Conservation (phyloP, 306 rosid genomes). For the Ochetophila trinervis region DNA sequence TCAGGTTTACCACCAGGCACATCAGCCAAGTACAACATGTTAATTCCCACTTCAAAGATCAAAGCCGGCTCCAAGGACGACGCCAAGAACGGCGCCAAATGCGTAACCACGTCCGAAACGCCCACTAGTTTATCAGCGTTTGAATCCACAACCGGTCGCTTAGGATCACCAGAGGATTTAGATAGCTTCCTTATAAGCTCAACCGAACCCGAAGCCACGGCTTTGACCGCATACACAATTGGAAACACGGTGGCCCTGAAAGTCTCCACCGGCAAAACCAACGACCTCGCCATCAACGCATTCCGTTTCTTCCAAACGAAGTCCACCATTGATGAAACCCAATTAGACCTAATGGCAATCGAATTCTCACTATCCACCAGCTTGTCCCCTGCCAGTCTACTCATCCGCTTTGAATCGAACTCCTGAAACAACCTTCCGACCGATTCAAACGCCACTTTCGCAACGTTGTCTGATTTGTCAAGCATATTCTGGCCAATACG, state of each 20-base stretch:
- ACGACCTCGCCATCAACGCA: constrained; percentile 83
- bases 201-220: constrained; percentile 79
- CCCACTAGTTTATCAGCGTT: constrained; percentile 83
- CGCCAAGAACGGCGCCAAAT: constrained; percentile 86
- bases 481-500: constrained; percentile 86
- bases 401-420: constrained; percentile 86
- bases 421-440: constrained; percentile 91
- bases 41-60: constrained; percentile 91
- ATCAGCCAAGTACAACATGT: constrained; percentile 94
- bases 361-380: constrained; percentile 93
- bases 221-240: constrained; percentile 81
- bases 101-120: constrained; percentile 88
- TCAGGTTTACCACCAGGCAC: constrained; percentile 98
- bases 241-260: constrained; percentile 87
- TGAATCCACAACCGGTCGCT: constrained; percentile 45
- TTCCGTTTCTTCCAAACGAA: constrained; percentile 93
- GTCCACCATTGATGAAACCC: constrained; percentile 96
- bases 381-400: constrained; percentile 88
- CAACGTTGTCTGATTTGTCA: constrained; percentile 73
- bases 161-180: constrained; percentile 43
- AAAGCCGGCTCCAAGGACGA: constrained; percentile 93
- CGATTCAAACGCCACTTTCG: constrained; percentile 93
- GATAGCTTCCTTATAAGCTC: constrained; percentile 82
- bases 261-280: constrained; percentile 86
- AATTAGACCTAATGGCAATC: constrained; percentile 83